Conservation (phyloP, 2,329 filamentous ascomycete species). For the Bipolaris victoriae region DNA sequence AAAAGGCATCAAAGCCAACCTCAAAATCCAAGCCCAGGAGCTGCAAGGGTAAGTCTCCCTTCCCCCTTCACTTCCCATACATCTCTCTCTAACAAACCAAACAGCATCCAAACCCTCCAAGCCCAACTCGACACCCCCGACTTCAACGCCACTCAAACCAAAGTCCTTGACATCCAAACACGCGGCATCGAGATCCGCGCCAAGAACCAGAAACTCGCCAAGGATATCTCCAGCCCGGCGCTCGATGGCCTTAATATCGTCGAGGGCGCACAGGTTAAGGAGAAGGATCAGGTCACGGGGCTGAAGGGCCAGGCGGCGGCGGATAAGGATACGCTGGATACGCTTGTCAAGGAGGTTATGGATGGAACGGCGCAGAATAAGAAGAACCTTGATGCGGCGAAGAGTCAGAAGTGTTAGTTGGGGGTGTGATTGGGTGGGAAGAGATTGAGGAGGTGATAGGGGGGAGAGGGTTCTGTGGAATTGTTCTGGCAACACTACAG, state of each 20-base stretch:
- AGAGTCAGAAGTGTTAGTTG: background rate
- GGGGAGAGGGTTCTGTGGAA: background rate
- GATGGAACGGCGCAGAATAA: constrained; percentile 27
- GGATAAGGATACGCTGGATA: constrained; percentile 17
- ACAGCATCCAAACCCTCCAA: constrained; percentile 19
- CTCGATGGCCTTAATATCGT: constrained; percentile 23
- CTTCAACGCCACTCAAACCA: background rate
- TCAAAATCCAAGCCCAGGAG: constrained; percentile 31
- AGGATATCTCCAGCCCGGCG: constrained; percentile 23
- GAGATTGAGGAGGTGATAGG: no score
- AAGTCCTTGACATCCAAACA: constrained; percentile 20
- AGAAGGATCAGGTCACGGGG: constrained; percentile 20
- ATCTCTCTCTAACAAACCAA: background rate
- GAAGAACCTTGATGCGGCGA: constrained; percentile 21
- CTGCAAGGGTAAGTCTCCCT: constrained; percentile 17
- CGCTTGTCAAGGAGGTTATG: constrained; percentile 22
- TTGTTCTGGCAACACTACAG: background rate
- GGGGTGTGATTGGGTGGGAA: background rate
- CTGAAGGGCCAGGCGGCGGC: constrained; percentile 8
- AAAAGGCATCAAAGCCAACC: constrained; percentile 27
- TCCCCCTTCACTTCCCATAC: fast-evolving
- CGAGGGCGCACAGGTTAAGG: constrained; percentile 21
- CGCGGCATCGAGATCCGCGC: constrained; percentile 28
- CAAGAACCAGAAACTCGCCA: constrained; percentile 28
- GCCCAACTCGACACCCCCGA: background rate